These are phyloP conservation scores for Pseudogymnoascus destructans DNA, from an alignment of 2,329 filamentous ascomycete genomes.

Conservation along the genomic window DNA sequence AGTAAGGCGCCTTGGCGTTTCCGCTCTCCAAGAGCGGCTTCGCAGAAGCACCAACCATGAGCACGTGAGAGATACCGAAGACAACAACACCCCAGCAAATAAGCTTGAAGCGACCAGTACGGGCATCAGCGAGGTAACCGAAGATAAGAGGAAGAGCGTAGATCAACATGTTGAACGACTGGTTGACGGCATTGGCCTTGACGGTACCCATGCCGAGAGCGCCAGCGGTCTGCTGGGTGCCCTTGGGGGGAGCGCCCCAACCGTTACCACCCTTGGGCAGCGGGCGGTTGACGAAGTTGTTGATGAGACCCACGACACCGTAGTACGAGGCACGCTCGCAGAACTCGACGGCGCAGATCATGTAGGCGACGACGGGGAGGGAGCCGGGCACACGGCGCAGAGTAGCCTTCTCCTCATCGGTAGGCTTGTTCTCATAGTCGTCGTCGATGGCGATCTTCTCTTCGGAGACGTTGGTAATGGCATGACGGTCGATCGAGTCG, in stretches of 20 bases:
- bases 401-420: slow-evolving; percentile 46
- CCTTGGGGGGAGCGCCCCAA: slow-evolving; percentile 27
- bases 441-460: slow-evolving; percentile 16
- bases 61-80: slow-evolving; percentile 46
- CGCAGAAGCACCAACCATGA: slow-evolving; percentile 49
- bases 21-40: slow-evolving; percentile 41
- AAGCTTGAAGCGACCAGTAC: slow-evolving; percentile 51
- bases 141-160: slow-evolving; percentile 37
- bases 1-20: slow-evolving; percentile 45
- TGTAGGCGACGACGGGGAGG: slow-evolving; percentile 54
- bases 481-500: slow-evolving; percentile 11
- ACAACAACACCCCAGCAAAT: slow-evolving; percentile 37
- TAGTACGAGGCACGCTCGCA: slow-evolving; percentile 72
- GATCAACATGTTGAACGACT: slow-evolving; percentile 39
- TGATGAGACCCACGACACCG: slow-evolving; percentile 46
- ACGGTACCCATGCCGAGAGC: slow-evolving; percentile 46
- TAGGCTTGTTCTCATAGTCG: slow-evolving; percentile 30
- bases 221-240: slow-evolving; percentile 31
- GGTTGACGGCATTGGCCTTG: slow-evolving; percentile 37
- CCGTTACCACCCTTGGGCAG: slow-evolving; percentile 36
- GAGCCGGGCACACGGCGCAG: slow-evolving; percentile 51
- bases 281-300: slow-evolving; percentile 49
- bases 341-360: slow-evolving; percentile 59
- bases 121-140: slow-evolving; percentile 47
- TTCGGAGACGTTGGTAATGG: slow-evolving; percentile 13